Base-by-base conservation (phyloP, 2,329 filamentous ascomycete genomes). In the Diaporthe sp. region DNA sequence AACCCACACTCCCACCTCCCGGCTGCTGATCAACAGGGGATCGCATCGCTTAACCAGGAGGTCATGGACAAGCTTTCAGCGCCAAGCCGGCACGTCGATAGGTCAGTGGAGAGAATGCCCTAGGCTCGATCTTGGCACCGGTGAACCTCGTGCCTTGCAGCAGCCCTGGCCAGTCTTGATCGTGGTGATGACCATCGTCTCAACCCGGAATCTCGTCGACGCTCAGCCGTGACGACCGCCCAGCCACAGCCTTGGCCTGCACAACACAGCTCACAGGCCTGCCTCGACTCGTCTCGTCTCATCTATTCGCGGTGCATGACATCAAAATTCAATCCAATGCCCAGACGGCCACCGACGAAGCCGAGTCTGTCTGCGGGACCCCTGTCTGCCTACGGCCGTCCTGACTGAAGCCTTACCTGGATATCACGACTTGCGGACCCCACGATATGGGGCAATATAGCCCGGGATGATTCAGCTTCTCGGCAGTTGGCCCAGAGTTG, bases 11-110 rank as follows among this genome's bases (percentile, higher is more conserved):
- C 63, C 63, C 63, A 68, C 44, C 22, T 39, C 30, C 63, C 44
- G 61, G 47, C n/a, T 25, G 44, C 63, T 32, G 63, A 66, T 66
- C 63, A 27, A 51, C 63, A 66, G 63, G 63, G 63, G 63, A 66
- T n/a, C 13, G 19, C 44, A 27, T 35, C 42, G 44, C 22, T 30
- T 30, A 22, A 37, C 61, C 47, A 9, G 61, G 25, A 50, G 30
- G 42, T 25, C 17, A 35, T 66, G n/a, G 47, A n/a, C 56, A 71
- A 63, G 56, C 70, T 71, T 63, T 63, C 32, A 51, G 56, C 39
- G 70, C 70, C 70, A 63, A 65, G 70, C n/a, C 70, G 37, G 56
- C 69, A 44, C 56, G 27, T 19, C 27, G 69, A 61, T 53, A 32
- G 44, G 44, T 51, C 37, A 8, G 44, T 66, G 63, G 63, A 37